Conservation (phyloP, 257 asterid species). For the Cinchona pubescens region DNA sequence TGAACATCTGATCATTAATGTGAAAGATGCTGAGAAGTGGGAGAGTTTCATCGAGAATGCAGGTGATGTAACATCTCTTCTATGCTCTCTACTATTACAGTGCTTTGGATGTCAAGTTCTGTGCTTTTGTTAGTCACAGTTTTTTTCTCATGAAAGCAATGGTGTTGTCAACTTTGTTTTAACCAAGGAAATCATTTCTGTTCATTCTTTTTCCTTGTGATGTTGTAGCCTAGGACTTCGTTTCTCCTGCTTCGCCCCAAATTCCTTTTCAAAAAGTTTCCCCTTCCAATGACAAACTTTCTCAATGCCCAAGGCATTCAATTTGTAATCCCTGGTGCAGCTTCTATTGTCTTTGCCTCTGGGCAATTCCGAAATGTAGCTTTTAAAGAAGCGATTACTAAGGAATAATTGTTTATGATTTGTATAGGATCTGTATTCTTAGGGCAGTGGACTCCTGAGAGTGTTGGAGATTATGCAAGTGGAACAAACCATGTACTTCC, state of each 20-base stretch:
- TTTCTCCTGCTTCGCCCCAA: neutral
- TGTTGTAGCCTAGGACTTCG: neutral
- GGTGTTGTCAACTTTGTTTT: neutral
- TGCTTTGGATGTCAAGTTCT: neutral
- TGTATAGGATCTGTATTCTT: conserved; percentile 77
- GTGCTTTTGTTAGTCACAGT: neutral
- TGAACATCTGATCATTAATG: conserved; percentile 88
- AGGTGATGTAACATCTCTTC: conserved; percentile 38
- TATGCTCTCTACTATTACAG: neutral
- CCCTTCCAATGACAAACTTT: neutral
- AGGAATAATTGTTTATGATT: neutral
- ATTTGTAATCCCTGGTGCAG: neutral
- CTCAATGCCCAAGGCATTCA: neutral
- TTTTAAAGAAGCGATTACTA: neutral
- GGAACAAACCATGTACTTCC: conserved; percentile 98
- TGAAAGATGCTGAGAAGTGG: conserved; percentile 97
- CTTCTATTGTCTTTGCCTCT: neutral
- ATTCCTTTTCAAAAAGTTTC: too few species aligned
- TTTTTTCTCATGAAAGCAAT: neutral
- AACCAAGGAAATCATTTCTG: neutral
- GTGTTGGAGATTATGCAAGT: conserved; percentile 93
- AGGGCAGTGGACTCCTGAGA: conserved; percentile 93
- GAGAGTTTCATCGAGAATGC: conserved; percentile 84
- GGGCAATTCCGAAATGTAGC: neutral
- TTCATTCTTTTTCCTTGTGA: neutral